Evolutionary conservation across 108 stramenopile species (phyloP), one percentile per base, ranked within the genome.

Genomic region (Thalassiosira profunda): DNA sequence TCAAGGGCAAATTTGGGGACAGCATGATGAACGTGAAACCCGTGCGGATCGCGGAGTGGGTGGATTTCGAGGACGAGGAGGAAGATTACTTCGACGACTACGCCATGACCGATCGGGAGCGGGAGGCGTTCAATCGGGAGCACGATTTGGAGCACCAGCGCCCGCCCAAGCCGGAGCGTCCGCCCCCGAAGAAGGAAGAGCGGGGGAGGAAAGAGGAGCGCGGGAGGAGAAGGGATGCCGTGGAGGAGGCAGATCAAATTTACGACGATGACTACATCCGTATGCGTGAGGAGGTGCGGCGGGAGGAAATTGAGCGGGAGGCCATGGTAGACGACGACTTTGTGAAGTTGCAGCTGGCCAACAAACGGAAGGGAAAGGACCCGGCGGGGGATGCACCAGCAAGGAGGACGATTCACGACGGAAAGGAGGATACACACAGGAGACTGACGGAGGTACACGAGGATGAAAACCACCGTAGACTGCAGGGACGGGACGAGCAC

Each of bases 61-160:
- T 90, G 17, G 85, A 88, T 77, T 88, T 90, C 74, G 88, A 88
- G 44, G 11, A 12, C 6, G 73, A 65, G 18, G 18, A 20, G 0
- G 64, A 66, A n/a, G 78, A 88, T 47, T 58, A 26, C 11, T 20
- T 42, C 6, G 53, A 72, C 66, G 70, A 58, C 29, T 24, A 40
- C 33, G 5, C 14, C 10, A 41, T 23, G 8, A 17, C 48, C 5
- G 18, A 17, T 25, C 25, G 29, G 48, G 18, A 18, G 29, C 12
- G 12, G 8, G 41, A 21, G 10, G 58, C 42, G 24, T 38, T 60
- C 26, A n/a, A 45, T 14, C 51, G 51, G 0, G 18, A 31, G 51
- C 8, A 31, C 0, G 30, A 52, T 1, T 31, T 52, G 51, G 29
- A 52, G 33, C 51, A n/a, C 14, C 20, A 26, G 48, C 5, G 43